Conservation (phyloP, 2,329 filamentous ascomycete species). For the Zymoseptoria ardabiliae region DNA sequence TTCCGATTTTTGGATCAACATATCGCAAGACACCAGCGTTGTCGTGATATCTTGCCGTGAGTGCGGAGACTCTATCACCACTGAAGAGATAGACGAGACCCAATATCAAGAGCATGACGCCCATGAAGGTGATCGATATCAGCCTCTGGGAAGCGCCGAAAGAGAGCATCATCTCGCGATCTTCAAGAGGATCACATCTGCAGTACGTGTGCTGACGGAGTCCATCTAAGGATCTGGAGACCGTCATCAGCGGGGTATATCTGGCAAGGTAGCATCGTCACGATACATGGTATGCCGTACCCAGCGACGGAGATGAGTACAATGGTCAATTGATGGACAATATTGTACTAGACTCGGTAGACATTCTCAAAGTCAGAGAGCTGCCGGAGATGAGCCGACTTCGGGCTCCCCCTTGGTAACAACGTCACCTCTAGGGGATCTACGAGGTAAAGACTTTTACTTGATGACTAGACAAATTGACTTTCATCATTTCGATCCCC, state of each 20-base stretch:
- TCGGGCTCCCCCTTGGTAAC: no score
- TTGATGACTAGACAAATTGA: no score
- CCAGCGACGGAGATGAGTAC: neutral
- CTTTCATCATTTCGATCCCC: no score
- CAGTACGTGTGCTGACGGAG: neutral
- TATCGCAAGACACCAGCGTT: constrained; percentile 23
- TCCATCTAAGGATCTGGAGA: neutral
- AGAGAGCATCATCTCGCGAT: neutral
- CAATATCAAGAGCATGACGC: neutral
- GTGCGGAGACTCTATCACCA: neutral
- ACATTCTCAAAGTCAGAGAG: neutral
- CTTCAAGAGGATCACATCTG: neutral
- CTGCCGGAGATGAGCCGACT: no score
- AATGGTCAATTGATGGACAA: neutral
- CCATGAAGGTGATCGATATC: neutral
- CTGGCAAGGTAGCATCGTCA: neutral
- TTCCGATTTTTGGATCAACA: constrained; percentile 29
- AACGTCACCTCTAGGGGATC: no score
- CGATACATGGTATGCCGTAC: neutral
- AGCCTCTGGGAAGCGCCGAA: neutral
- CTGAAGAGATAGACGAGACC: neutral
- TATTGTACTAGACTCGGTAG: neutral
- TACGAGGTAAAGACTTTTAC: no score
- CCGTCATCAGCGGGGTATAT: neutral
- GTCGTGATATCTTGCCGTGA: constrained; percentile 15